Conservation (phyloP, 129 eudicot species). For the Centaurea solstitialis region DNA sequence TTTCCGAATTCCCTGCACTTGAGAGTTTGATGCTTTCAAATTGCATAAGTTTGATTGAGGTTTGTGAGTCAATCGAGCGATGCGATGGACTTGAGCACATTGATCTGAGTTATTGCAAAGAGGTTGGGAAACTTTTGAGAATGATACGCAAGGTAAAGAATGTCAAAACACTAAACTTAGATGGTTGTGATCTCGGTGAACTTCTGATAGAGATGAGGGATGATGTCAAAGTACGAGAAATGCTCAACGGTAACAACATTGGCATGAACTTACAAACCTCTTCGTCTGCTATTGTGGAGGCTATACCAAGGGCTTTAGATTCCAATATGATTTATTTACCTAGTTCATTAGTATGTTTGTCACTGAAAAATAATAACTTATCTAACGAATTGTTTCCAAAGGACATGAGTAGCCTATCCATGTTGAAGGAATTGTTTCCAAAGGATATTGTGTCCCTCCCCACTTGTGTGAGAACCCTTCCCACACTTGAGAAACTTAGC, state of each 20-base stretch:
- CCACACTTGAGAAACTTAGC: not conserved
- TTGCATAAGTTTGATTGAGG: too few species aligned
- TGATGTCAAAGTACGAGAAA: not conserved
- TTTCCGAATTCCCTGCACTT: not conserved
- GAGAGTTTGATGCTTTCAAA: too few species aligned
- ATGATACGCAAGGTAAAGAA: not conserved
- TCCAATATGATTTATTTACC: not conserved
- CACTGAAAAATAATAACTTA: not conserved
- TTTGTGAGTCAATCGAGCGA: too few species aligned
- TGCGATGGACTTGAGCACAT: not conserved
- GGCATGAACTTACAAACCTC: not conserved
- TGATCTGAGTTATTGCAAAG: not conserved
- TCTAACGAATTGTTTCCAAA: not conserved
- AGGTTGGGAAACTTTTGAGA: not conserved
- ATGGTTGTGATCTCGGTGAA: not conserved
- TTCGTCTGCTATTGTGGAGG: not conserved
- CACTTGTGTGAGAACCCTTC: not conserved
- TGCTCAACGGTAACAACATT: not conserved
- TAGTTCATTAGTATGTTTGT: not conserved
- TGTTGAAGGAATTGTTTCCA: not conserved
- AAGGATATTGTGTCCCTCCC: not conserved
- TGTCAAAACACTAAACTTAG: not conserved
- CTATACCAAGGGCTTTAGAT: not conserved
- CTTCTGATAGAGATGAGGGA: not conserved
- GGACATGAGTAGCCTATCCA: not conserved